These are phyloP conservation scores for Aspergillus ruber DNA, from an alignment of 2,329 filamentous ascomycete species.

Conservation along the genomic window DNA sequence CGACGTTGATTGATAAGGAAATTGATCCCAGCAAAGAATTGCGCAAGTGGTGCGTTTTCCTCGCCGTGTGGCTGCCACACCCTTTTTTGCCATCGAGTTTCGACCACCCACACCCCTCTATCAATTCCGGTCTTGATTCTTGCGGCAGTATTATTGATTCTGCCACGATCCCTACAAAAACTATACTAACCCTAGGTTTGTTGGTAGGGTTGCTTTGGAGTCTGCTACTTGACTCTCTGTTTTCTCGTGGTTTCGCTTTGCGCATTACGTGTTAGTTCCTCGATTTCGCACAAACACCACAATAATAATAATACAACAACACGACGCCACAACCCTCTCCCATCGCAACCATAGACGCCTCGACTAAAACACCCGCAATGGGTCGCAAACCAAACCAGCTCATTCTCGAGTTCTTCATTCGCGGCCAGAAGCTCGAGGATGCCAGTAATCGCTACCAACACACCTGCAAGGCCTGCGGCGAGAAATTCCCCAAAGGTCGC, in stretches of 20 bases:
- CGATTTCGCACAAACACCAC: background rate
- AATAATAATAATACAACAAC: background rate
- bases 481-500: slow-evolving; percentile 83
- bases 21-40: too few relatives aligned
- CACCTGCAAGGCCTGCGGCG: slow-evolving; percentile 80
- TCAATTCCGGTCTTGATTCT: background rate
- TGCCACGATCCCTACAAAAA: background rate
- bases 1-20: background rate
- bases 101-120: slow-evolving; percentile 2
- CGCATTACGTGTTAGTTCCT: background rate
- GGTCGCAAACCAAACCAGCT: slow-evolving; percentile 77
- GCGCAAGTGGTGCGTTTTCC: background rate
- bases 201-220: background rate
- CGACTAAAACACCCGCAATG: slow-evolving; percentile 46
- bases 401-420: slow-evolving; percentile 81
- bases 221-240: background rate
- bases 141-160: background rate
- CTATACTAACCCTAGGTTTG: background rate
- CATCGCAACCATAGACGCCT: background rate
- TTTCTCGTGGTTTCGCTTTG: background rate
- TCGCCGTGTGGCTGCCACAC: background rate
- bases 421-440: slow-evolving; percentile 79
- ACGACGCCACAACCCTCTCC: background rate
- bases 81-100: slow-evolving; percentile 15
- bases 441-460: slow-evolving; percentile 88